Evolutionary conservation across 2,329 filamentous ascomycete species (phyloP), one percentile per base, ranked within the genome.

Genomic region (Thermoascus crustaceus): DNA sequence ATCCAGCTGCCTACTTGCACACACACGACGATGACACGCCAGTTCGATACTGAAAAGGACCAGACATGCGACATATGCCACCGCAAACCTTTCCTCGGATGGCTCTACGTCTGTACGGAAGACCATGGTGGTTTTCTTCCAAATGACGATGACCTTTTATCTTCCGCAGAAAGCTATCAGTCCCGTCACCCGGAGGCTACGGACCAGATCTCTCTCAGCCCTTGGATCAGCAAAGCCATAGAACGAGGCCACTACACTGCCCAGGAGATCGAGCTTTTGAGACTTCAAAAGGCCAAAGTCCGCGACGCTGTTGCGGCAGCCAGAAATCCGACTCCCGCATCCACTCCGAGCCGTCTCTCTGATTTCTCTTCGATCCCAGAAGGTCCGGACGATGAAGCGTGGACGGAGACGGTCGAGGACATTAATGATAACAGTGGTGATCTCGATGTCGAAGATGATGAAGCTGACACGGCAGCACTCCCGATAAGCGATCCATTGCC

Each of bases 101-200:
- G 81, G 75, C 61, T 91, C 14, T 91, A 85, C 56, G 68, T 72
- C 40, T 91, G 85, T 57, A 73, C 70, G 8, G 75, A 84, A 53
- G 82, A 87, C 47, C 64, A 63, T 7, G 67, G 74, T 19, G 52
- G 61, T 10, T 47, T 64, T 25, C 49, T 72, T 19, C 56, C 64
- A 11, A 57, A 64, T 37, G 55, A 57, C 11, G 46, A 58, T 8
- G 44, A 52, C 18, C 48, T 47, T 16, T 49, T 50, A n/a, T 39
- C 34, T 27, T 40, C 39, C 25, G 58, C 63, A 47, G n/a, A n/a
- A n/a, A 40, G 30, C 30, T 45, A 36, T 34, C n/a, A 20, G 31
- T 21, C 22, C 38, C 18, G 26, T 29, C 14, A 17, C 10, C 13
- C 26, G 8, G 24, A 48, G 19, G 37, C 42, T 23, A 24, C 25